These are phyloP conservation scores for Hymenoscyphus fraxineus DNA, from an alignment of 2,329 filamentous ascomycete genomes.

Conservation along the genomic window DNA sequence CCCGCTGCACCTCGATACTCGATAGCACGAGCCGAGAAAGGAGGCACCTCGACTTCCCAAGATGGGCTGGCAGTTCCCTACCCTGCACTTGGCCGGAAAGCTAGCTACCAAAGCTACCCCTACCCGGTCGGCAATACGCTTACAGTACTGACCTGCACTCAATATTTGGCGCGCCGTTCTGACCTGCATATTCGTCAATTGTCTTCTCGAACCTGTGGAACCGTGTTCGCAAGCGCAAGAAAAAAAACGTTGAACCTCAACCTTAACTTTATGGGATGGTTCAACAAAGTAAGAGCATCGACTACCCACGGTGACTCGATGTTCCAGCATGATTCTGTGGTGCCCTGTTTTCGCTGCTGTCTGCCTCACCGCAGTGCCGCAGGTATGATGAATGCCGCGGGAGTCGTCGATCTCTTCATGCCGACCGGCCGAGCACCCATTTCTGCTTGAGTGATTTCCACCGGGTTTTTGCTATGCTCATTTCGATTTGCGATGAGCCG, in stretches of 20 bases:
- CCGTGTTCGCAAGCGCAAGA: background rate
- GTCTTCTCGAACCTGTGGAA: conserved; percentile 8
- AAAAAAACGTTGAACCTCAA: conserved; percentile 15
- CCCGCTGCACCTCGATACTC: conserved; percentile 16
- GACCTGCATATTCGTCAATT: conserved; percentile 10
- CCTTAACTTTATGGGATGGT: conserved; percentile 17
- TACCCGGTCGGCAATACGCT: conserved; percentile 4
- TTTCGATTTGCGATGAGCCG: background rate
- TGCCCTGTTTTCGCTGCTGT: conserved; percentile 8
- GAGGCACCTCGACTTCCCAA: conserved; percentile 16
- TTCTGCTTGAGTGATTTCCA: background rate
- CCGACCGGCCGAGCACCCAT: conserved; percentile 10
- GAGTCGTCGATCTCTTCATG: conserved; percentile 17
- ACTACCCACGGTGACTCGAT: background rate
- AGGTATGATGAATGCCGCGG: conserved; percentile 10
- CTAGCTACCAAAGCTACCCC: conserved; percentile 9
- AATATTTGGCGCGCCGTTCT: conserved; percentile 7
- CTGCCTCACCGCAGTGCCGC: conserved; percentile 16
- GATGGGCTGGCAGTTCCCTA: conserved; percentile 11
- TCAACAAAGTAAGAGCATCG: background rate
- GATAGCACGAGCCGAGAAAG: conserved; percentile 18
- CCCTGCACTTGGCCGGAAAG: conserved; percentile 7
- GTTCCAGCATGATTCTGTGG: background rate
- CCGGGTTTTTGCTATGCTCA: conserved; percentile 1
- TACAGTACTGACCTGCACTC: background rate